Conservation (phyloP, 2,329 filamentous ascomycete genomes). For the Zymoseptoria passerinii region DNA sequence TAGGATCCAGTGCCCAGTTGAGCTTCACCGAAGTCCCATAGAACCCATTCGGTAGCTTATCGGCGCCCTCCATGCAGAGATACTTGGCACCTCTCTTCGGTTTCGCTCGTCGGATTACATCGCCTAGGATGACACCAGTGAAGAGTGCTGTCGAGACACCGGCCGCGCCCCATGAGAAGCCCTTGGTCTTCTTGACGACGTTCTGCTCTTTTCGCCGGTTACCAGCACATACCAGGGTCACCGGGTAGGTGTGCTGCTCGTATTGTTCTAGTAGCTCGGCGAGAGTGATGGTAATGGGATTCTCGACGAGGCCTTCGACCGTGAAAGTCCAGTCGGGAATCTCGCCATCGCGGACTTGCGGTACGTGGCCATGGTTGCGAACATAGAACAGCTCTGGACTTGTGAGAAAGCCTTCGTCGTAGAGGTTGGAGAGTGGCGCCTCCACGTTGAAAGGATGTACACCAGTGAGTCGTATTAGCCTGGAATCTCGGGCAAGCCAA, state of each 20-base stretch:
- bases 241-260: constrained; percentile 73
- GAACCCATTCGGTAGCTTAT: constrained; percentile 75
- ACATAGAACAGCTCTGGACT: constrained; percentile 86
- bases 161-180: constrained; percentile 87
- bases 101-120: constrained; percentile 60
- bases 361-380: constrained; percentile 79
- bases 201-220: constrained; percentile 93
- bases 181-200: constrained; percentile 79
- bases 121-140: constrained; percentile 69
- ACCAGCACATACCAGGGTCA: constrained; percentile 85
- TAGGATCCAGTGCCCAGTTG: constrained; percentile 78
- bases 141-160: constrained; percentile 81
- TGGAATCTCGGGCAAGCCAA: constrained; percentile 70
- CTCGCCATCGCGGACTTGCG: constrained; percentile 61
- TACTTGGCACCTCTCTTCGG: constrained; percentile 66
- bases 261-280: constrained; percentile 64
- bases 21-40: constrained; percentile 85
- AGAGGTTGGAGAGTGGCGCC: constrained; percentile 69
- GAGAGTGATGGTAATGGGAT: constrained; percentile 63
- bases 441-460: constrained; percentile 89
- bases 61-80: constrained; percentile 85
- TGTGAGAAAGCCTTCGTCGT: constrained; percentile 75
- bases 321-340: constrained; percentile 73
- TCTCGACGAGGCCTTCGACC: constrained; percentile 77
- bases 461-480: constrained; percentile 78